Conservation (phyloP, 2,329 filamentous ascomycete species). For the Colletotrichum euphorbiae region DNA sequence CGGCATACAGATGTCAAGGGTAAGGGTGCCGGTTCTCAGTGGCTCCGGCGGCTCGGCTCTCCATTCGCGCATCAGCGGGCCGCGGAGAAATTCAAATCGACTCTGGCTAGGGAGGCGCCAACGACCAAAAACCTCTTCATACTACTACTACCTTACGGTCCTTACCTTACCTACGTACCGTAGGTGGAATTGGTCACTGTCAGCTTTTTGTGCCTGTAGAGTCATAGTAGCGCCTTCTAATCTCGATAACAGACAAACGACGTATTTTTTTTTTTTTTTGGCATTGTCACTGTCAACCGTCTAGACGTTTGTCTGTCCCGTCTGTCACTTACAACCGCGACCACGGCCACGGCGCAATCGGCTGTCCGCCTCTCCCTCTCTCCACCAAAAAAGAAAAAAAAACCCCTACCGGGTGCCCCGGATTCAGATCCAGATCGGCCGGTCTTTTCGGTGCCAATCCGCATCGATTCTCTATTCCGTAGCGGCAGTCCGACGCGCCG, state of each 20-base stretch:
- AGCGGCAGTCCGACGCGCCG: neutral
- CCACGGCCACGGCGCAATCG: no score
- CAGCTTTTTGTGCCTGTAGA: no score
- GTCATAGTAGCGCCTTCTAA: no score
- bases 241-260: no score
- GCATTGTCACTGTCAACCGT: neutral
- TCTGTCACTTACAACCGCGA: neutral
- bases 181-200: no score
- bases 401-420: neutral
- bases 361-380: neutral
- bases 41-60: conserved; percentile 11
- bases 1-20: conserved; percentile 3
- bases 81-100: conserved; percentile 30
- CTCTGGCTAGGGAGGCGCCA: conserved; percentile 6
- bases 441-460: neutral
- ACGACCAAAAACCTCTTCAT: conserved; percentile 1
- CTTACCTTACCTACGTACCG: neutral
- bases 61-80: conserved; percentile 33
- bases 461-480: neutral
- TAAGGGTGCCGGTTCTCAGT: neutral
- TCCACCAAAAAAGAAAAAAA: conserved; percentile 2
- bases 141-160: no score
- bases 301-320: neutral
- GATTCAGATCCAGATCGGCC: conserved; percentile 3
- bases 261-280: no score